Evolutionary conservation across 129 eudicot genomes (phyloP), one percentile per base, ranked within the genome.

Genomic region (Escallonia herrerae): DNA sequence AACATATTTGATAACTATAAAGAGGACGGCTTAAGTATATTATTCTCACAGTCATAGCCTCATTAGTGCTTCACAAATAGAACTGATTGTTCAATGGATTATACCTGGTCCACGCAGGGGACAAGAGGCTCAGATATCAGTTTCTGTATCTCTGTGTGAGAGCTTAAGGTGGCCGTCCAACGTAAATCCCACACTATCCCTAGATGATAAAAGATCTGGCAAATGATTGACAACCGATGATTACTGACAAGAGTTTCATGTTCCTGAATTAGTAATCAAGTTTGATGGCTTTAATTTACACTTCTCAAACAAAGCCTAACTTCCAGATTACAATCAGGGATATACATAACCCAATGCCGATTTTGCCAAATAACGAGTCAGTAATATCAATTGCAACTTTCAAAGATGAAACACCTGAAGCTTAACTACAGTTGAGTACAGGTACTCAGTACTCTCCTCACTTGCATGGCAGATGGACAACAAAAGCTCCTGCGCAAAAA

Each of bases 141-240:
- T 50, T 66, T 71, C 9, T 56, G 80, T 40, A 15, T 65, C 60
- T 71, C 79, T 10, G 57, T 61, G 40, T 33, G 58, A 60, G 63
- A 64, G 67, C 64, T 65, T 51, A 69, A 76, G 11, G 59, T 71
- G 14, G 73, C 55, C 55, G 54, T 40, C 99, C 99, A 93, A 44
- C 95, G 80, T 61, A 84, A 80, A 78, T 83, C 83, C 99, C 99
- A 93, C 42, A 96, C 95, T 79, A 79, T 75, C 48, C 90, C 86
- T 69, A 94, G 88, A 78, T 94, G 96, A 78, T 89, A 80, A 63
- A 94, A 81, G 40, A 86, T 86, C 99, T 94, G 72, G 72, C 74
- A 46, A 74, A 68, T 9, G 43, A 53, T 65, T 61, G 58, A 55
- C 1, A 47, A 40, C 40, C 42, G 54, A 33, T 48, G 13, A 15